Conservation (phyloP, 2,329 filamentous ascomycete genomes). For the Stachybotrys chartarum region DNA sequence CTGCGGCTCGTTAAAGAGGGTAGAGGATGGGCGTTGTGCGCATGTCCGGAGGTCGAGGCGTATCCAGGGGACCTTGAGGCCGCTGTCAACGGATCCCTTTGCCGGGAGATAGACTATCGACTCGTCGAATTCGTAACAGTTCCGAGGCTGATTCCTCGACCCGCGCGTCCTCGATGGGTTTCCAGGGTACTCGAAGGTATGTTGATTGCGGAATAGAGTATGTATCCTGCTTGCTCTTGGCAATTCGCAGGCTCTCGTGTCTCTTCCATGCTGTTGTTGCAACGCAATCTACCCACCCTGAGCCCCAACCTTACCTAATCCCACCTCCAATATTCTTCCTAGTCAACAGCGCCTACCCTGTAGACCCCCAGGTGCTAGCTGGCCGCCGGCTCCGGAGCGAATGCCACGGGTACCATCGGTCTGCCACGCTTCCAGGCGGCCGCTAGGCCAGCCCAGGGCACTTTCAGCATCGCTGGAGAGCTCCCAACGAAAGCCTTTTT, state of each 20-base stretch:
- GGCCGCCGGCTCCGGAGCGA: neutral
- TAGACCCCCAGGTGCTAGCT: neutral
- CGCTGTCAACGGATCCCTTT: no score
- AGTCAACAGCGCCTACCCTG: neutral
- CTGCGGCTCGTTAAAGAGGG: slow-evolving; percentile 7
- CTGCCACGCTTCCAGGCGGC: neutral
- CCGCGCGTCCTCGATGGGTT: no score
- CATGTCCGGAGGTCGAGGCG: neutral
- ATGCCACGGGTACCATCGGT: neutral
- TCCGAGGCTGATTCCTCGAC: no score
- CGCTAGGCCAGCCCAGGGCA: neutral
- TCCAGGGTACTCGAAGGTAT: no score
- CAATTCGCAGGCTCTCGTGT: no score
- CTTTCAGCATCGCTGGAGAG: neutral
- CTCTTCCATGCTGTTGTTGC: no score
- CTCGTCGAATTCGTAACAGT: no score
- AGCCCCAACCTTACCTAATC: neutral
- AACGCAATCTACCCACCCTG: neutral
- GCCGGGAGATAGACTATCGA: no score
- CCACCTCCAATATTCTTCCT: neutral
- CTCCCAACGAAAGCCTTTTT: neutral
- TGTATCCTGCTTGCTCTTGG: no score
- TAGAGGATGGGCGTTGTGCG: neutral
- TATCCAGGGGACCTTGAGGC: no score
- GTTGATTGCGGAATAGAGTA: no score